Conservation (phyloP, 2,329 filamentous ascomycete species). For the Coleophoma crateriformis region DNA sequence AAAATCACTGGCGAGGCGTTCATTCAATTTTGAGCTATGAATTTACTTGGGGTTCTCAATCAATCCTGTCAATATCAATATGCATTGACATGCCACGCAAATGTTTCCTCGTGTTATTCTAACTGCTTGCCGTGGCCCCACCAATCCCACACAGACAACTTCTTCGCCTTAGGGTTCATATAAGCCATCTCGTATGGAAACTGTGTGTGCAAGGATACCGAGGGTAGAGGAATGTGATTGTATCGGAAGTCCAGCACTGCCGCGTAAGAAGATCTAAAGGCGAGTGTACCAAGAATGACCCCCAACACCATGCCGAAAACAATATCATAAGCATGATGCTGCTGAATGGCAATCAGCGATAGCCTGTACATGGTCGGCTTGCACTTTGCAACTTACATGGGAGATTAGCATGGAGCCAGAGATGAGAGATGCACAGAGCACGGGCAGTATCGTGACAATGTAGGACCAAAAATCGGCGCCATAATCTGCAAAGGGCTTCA, state of each 20-base stretch:
- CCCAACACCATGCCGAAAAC: constrained; percentile 59
- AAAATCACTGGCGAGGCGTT: no score
- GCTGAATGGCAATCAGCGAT: constrained; percentile 31
- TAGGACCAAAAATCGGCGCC: constrained; percentile 69
- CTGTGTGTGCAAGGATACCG: constrained; percentile 2
- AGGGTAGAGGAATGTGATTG: constrained; percentile 31
- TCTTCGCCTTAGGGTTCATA: background rate
- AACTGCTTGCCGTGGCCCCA: no score
- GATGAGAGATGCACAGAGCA: constrained; percentile 60
- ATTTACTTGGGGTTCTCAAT: no score
- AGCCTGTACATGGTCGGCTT: no score
- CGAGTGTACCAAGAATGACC: constrained; percentile 53
- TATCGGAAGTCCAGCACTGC: constrained; percentile 62
- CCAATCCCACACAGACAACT: background rate
- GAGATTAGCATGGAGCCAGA: constrained; percentile 59
- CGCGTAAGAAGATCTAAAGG: constrained; percentile 62
- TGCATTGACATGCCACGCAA: no score
- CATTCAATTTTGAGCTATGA: no score
- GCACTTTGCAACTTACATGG: constrained; percentile 8
- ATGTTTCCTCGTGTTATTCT: no score
- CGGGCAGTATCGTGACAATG: constrained; percentile 54
- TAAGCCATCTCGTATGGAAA: constrained; percentile 2
- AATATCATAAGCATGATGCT: constrained; percentile 68
- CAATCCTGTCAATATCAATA: no score
- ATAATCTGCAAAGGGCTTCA: constrained; percentile 68